These are phyloP conservation scores for Apiotrichum sp. DNA, from an alignment of 1,284 basidiomycete species.

Conservation along the genomic window DNA sequence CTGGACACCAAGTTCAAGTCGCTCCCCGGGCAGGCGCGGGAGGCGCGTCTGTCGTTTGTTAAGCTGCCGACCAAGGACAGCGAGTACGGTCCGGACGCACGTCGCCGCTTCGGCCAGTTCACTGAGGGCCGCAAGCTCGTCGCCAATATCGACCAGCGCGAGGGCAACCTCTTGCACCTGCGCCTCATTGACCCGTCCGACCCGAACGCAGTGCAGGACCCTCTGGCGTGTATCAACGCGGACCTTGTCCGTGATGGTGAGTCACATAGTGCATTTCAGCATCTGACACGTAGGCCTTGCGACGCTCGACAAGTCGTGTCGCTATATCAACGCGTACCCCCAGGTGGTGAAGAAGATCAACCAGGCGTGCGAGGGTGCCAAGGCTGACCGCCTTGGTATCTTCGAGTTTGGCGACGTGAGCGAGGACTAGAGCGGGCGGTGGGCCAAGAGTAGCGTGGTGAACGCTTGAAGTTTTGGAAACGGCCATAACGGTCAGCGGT, in stretches of 20 bases:
- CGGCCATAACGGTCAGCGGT: too few relatives aligned
- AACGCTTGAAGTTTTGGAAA: too few relatives aligned
- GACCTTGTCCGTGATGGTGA: slow-evolving; percentile 58
- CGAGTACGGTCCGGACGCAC: slow-evolving; percentile 77
- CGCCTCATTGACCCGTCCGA: slow-evolving; percentile 80
- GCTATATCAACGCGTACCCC: slow-evolving; percentile 66
- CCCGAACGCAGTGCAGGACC: slow-evolving; percentile 60
- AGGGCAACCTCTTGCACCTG: slow-evolving; percentile 69
- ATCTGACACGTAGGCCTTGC: slow-evolving; percentile 55
- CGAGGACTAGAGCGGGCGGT: slow-evolving; percentile 13
- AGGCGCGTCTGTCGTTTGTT: slow-evolving; percentile 57
- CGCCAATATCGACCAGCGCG: slow-evolving; percentile 80
- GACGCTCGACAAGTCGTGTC: slow-evolving; percentile 69
- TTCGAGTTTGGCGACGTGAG: slow-evolving; percentile 58
- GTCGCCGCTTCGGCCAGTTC: slow-evolving; percentile 73
- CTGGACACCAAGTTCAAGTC: slow-evolving; percentile 79
- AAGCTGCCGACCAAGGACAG: slow-evolving; percentile 69
- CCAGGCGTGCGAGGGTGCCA: slow-evolving; percentile 58
- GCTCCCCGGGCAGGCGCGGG: slow-evolving; percentile 60
- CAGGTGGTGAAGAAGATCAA: slow-evolving; percentile 62
- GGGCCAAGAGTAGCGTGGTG: too few relatives aligned
- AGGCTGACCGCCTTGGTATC: slow-evolving; percentile 70
- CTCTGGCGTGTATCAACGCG: slow-evolving; percentile 72
- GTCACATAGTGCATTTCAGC: slow-evolving; percentile 1
- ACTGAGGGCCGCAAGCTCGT: slow-evolving; percentile 83